phyloP scores from a whole-genome alignment of 805 yeast species.

The Saccharomyces eubayanus region DNA sequence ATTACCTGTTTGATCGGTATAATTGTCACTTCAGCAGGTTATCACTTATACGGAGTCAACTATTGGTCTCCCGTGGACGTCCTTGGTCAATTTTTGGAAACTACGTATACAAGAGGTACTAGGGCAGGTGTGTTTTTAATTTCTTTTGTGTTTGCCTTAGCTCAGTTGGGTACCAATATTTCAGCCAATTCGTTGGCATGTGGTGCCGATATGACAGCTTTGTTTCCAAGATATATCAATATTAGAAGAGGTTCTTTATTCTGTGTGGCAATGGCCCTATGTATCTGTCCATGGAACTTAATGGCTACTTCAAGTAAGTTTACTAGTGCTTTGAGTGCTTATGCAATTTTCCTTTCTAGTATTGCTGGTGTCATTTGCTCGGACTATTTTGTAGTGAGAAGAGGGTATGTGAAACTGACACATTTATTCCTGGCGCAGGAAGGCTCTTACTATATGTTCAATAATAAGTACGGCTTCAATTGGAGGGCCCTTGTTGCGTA shows the following conservation, averaged over 20 bases:
- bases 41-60: constrained; percentile 33
- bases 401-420: constrained; percentile 53
- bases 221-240: constrained; percentile 51
- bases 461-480: constrained; percentile 52
- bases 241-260: constrained; percentile 56
- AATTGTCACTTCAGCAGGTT: constrained; percentile 63
- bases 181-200: constrained; percentile 55
- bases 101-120: constrained; percentile 38
- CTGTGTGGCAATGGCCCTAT: constrained; percentile 58
- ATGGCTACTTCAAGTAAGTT: constrained; percentile 55
- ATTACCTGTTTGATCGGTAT: constrained; percentile 74
- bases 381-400: constrained; percentile 56
- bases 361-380: constrained; percentile 62
- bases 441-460: constrained; percentile 42
- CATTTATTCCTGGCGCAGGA: constrained; percentile 47
- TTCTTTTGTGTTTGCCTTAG: constrained; percentile 54
- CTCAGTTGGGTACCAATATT: constrained; percentile 72
- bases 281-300: constrained; percentile 75
- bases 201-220: constrained; percentile 50
- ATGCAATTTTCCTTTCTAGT: constrained; percentile 68
- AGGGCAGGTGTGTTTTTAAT: constrained; percentile 69
- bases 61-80: constrained; percentile 51
- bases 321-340: constrained; percentile 68
- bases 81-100: constrained; percentile 37
- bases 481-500: constrained; percentile 75